A percentile compares a stretch with the other conserved stretches of the same genome.
Evolutionary conservation across 2,329 filamentous ascomycete genomes (phyloP).

Genomic region (Penicillium polonicum): DNA sequence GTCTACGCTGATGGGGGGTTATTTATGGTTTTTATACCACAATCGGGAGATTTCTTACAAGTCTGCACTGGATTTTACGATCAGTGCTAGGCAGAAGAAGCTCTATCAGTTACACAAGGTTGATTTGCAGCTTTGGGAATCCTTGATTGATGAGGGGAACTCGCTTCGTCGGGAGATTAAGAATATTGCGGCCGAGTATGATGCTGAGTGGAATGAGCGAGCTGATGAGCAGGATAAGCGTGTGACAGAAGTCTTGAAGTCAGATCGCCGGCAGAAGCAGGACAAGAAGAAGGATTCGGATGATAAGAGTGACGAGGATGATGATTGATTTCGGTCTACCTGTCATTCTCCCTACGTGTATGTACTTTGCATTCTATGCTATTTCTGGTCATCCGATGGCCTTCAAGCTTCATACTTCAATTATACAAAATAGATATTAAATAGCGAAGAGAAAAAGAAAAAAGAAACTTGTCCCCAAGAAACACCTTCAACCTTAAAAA

Average conservation of each 20-base stretch:
- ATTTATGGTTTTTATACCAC: slow-evolving; percentile 91
- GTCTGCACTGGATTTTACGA: slow-evolving; percentile 81
- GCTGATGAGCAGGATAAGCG: slow-evolving; percentile 67
- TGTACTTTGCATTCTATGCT: slow-evolving; percentile 4
- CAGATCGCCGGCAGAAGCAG: slow-evolving; percentile 48
- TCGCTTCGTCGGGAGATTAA: slow-evolving; percentile 74
- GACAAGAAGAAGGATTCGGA: slow-evolving; percentile 27
- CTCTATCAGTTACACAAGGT: slow-evolving; percentile 76
- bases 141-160: slow-evolving; percentile 76
- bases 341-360: neutral
- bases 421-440: slow-evolving; percentile 5
- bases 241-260: slow-evolving; percentile 53
- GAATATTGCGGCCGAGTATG: slow-evolving; percentile 78
- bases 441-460: slow-evolving; percentile 1
- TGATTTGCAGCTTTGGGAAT: slow-evolving; percentile 74
- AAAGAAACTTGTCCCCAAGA: neutral
- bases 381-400: neutral
- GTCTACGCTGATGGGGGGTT: slow-evolving; percentile 81
- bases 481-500: neutral
- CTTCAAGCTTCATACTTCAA: slow-evolving; percentile 1
- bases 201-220: slow-evolving; percentile 83
- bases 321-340: slow-evolving; percentile 18
- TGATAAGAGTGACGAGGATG: slow-evolving; percentile 31
- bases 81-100: slow-evolving; percentile 71
- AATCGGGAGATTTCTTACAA: slow-evolving; percentile 86